Conservation (phyloP, 139 green algal genomes). For the Coelastrella sp. region DNA sequence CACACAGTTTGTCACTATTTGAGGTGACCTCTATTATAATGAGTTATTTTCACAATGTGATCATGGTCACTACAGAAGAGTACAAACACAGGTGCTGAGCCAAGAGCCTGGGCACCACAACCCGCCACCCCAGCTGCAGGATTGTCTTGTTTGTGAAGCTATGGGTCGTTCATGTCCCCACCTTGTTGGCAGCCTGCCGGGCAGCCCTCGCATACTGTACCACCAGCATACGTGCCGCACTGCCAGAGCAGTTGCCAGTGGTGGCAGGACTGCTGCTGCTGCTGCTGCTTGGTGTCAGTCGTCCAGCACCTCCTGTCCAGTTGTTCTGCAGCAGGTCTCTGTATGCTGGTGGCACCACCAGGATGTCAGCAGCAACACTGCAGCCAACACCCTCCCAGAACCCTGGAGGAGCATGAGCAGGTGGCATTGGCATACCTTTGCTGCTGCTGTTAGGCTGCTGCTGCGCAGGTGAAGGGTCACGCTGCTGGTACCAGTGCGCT, state of each 20-base stretch:
- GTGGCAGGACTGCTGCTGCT: constrained; percentile 25
- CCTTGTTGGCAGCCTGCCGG: background rate
- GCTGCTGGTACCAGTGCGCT: background rate
- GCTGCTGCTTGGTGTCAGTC: background rate
- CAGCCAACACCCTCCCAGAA: background rate
- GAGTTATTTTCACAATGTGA: too few species aligned
- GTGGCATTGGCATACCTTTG: background rate
- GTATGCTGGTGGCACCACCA: background rate
- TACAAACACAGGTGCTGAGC: too few species aligned
- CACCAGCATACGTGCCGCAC: constrained; percentile 16
- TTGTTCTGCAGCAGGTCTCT: background rate
- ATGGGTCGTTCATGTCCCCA: too few species aligned
- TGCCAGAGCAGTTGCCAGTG: too few species aligned
- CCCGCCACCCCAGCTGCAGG: background rate
- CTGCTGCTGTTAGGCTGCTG: background rate
- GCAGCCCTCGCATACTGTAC: constrained; percentile 4
- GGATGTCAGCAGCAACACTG: constrained; percentile 7
- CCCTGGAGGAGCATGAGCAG: background rate
- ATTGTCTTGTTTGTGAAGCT: too few species aligned
- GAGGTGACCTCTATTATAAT: too few species aligned
- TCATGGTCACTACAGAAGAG: too few species aligned
- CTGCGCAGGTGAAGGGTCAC: background rate
- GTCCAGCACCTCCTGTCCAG: background rate
- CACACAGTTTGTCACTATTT: too few species aligned
- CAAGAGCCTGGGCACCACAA: too few species aligned